Conservation (phyloP, 1,284 basidiomycete genomes). For the Ganoderma lucidum region DNA sequence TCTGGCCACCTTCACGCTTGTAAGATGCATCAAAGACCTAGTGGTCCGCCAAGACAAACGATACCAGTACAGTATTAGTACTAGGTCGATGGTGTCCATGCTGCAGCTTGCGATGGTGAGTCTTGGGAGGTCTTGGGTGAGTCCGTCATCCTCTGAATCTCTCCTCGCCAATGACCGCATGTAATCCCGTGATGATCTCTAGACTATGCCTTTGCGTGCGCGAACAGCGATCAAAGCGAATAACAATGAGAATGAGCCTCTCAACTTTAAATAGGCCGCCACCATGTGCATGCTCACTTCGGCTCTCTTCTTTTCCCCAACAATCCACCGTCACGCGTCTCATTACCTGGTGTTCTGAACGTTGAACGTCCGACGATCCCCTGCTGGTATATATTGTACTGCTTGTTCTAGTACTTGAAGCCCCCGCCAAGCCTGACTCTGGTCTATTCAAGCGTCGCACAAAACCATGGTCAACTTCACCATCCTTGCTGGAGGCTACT, state of each 20-base stretch:
- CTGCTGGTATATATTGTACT: neutral
- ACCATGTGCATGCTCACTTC: constrained; percentile 1
- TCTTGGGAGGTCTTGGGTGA: neutral
- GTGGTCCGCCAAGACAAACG: neutral
- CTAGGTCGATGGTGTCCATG: neutral
- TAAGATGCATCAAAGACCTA: neutral
- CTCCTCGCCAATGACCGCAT: neutral
- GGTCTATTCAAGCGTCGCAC: constrained; percentile 11
- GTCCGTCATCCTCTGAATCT: neutral
- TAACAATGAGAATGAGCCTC: neutral
- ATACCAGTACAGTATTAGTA: neutral
- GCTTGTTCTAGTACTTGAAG: neutral
- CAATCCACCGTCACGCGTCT: constrained; percentile 8
- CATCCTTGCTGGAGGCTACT: constrained; percentile 70
- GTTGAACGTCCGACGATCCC: constrained; percentile 16
- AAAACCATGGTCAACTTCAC: constrained; percentile 62
- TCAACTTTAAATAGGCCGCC: constrained; percentile 6
- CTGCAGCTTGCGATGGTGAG: neutral
- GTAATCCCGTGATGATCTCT: neutral
- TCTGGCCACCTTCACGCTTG: neutral
- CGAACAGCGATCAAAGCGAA: constrained; percentile 1
- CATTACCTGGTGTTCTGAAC: constrained; percentile 30
- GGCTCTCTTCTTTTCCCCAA: constrained; percentile 4
- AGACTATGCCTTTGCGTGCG: neutral
- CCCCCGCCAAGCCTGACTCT: neutral